A percentile compares a stretch with the other conserved stretches of the same genome.
Conservation (phyloP, 352 stramenopile genomes). For the Globisporangium canariense region DNA sequence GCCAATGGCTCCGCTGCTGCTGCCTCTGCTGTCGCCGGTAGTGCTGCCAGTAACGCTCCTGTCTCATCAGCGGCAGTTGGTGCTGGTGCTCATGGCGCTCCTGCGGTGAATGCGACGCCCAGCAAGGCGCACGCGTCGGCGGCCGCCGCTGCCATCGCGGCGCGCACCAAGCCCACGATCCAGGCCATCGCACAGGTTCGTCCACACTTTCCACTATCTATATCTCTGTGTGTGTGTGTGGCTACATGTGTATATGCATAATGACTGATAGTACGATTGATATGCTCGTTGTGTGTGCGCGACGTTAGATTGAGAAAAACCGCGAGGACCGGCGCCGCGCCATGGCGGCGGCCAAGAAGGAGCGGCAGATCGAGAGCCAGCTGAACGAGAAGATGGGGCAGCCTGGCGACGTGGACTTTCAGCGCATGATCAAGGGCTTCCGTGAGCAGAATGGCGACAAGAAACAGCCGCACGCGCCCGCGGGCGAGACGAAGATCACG, state of each 20-base stretch:
- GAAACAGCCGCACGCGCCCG: slow-evolving; percentile 33
- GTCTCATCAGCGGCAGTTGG: not conserved
- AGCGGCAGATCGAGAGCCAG: slow-evolving; percentile 79
- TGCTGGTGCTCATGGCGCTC: not conserved
- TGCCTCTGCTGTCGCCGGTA: not conserved
- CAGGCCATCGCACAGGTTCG: slow-evolving; percentile 56
- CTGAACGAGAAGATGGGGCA: slow-evolving; percentile 78
- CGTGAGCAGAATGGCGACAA: slow-evolving; percentile 74
- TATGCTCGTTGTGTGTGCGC: not conserved
- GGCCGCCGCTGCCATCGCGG: slow-evolving; percentile 14
- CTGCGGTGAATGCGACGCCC: not conserved
- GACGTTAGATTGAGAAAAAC: slow-evolving; percentile 74
- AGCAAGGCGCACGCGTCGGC: slow-evolving; percentile 17
- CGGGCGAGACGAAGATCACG: slow-evolving; percentile 88
- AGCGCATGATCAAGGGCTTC: slow-evolving; percentile 89
- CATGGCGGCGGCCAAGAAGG: slow-evolving; percentile 84
- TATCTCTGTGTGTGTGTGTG: not conserved
- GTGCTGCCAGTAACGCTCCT: not conserved
- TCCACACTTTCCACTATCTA: not conserved
- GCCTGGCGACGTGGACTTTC: slow-evolving; percentile 89
- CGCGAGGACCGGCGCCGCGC: slow-evolving; percentile 76
- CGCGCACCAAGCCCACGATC: slow-evolving; percentile 56
- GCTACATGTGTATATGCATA: not conserved
- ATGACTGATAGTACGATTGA: not conserved
- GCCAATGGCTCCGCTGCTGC: not conserved